Conservation (phyloP, 306 rosid species). For the Psophocarpus tetragonolobus region DNA sequence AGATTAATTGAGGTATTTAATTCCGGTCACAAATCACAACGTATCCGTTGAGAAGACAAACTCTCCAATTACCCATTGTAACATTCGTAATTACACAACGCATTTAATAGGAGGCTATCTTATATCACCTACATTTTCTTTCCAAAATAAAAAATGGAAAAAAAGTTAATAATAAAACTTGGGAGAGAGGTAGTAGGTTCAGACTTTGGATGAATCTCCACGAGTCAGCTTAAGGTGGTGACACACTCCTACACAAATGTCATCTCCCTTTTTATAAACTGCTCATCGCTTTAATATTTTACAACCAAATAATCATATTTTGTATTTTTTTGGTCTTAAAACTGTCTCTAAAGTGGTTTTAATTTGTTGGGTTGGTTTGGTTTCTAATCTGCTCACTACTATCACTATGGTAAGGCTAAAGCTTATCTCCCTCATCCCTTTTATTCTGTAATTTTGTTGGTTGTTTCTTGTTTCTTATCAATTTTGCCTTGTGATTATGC, state of each 20-base stretch:
- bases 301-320: not conserved
- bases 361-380: not conserved
- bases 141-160: not conserved
- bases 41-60: not conserved
- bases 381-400: not conserved
- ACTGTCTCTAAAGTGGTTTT: not conserved
- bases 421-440: not conserved
- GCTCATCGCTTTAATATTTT: not conserved
- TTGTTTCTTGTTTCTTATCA: not conserved
- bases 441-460: not conserved
- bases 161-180: not conserved
- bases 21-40: not conserved
- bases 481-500: not conserved
- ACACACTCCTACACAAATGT: not conserved
- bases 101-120: not conserved
- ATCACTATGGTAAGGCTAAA: slow-evolving; percentile 43
- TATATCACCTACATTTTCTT: not conserved
- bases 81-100: not conserved
- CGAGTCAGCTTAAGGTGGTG: slow-evolving; percentile 10
- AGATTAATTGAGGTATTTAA: not conserved
- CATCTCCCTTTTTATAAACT: not conserved
- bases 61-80: not conserved
- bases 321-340: not conserved
- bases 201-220: not conserved
- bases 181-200: not conserved